Evolutionary conservation across 495 filamentous ascomycete species (phyloP).

Genomic region (Apodospora peruviana): DNA sequence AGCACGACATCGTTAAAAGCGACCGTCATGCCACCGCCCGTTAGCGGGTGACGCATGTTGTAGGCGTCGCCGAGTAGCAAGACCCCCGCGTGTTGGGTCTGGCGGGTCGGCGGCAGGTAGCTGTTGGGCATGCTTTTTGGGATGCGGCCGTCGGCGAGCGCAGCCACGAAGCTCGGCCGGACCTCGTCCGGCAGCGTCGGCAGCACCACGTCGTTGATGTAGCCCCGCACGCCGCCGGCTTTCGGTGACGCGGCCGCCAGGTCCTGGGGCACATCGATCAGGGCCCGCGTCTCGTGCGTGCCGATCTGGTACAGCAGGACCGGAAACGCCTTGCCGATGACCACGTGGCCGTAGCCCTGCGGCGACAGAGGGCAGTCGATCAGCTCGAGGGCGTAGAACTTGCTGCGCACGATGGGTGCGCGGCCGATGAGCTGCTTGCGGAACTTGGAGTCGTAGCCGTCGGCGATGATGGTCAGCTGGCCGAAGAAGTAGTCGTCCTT

Average conservation of each 20-base stretch:
- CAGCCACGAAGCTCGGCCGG: conserved; percentile 66
- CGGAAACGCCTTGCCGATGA: conserved; percentile 72
- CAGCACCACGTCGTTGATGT: conserved; percentile 71
- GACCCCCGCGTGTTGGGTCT: conserved; percentile 65
- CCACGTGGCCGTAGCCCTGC: conserved; percentile 75
- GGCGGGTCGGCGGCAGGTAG: conserved; percentile 70
- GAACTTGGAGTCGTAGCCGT: conserved; percentile 93
- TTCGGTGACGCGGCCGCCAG: conserved; percentile 62
- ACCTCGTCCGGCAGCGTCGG: conserved; percentile 69
- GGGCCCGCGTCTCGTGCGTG: conserved; percentile 82
- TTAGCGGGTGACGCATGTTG: conserved; percentile 95
- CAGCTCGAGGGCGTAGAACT: conserved; percentile 90
- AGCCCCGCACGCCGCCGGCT: conserved; percentile 74
- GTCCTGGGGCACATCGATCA: conserved; percentile 85
- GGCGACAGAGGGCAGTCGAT: conserved; percentile 75
- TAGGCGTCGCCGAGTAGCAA: conserved; percentile 84
- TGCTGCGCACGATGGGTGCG: conserved; percentile 63
- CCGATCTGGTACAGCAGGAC: conserved; percentile 97
- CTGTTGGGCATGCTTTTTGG: conserved; percentile 86
- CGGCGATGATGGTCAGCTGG: conserved; percentile 78
- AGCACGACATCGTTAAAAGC: conserved; percentile 83
- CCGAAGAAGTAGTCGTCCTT: conserved; percentile 72
- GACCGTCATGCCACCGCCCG: conserved; percentile 94
- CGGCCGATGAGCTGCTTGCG: conserved; percentile 71
- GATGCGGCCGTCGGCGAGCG: conserved; percentile 68